These are phyloP conservation scores for Lepiota venenata DNA, from an alignment of 768 basidiomycete genomes.

Conservation along the genomic window DNA sequence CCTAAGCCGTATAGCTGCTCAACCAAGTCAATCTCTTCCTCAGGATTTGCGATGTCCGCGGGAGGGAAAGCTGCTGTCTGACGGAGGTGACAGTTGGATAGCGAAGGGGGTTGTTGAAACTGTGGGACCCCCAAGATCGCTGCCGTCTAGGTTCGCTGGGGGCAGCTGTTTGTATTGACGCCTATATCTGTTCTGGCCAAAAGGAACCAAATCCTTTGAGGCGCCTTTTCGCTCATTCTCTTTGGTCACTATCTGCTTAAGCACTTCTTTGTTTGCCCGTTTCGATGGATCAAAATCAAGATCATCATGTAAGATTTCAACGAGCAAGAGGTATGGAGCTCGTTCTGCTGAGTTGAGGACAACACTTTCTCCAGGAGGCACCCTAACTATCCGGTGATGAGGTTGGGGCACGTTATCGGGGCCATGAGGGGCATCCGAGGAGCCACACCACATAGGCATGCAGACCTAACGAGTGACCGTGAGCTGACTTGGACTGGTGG, in stretches of 20 bases:
- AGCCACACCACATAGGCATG: conserved; percentile 85
- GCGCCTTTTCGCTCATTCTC: conserved; percentile 58
- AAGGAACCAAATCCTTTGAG: conserved; percentile 52
- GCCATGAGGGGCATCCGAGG: conserved; percentile 53
- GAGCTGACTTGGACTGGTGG: neutral
- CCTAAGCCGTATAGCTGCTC: conserved; percentile 91
- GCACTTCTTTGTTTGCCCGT: conserved; percentile 79
- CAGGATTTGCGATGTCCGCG: conserved; percentile 32
- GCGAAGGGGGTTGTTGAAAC: neutral
- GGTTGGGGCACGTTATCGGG: conserved; percentile 46
- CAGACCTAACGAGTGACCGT: conserved; percentile 52
- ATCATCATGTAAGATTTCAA: conserved; percentile 88
- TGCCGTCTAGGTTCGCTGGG: conserved; percentile 20
- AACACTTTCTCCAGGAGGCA: conserved; percentile 96
- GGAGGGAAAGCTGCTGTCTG: conserved; percentile 18
- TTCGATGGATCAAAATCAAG: conserved; percentile 89
- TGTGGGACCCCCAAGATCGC: conserved; percentile 18
- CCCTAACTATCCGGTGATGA: conserved; percentile 94
- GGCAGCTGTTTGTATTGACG: conserved; percentile 20
- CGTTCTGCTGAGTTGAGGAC: conserved; percentile 97
- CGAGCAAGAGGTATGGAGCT: conserved; percentile 87
- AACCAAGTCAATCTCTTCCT: conserved; percentile 92
- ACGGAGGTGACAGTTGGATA: neutral
- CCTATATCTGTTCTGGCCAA: conserved; percentile 23
- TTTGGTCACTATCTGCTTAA: conserved; percentile 72